Evolutionary conservation across 2,329 filamentous ascomycete genomes (phyloP).

Genomic region (Aspergillus tamarii): DNA sequence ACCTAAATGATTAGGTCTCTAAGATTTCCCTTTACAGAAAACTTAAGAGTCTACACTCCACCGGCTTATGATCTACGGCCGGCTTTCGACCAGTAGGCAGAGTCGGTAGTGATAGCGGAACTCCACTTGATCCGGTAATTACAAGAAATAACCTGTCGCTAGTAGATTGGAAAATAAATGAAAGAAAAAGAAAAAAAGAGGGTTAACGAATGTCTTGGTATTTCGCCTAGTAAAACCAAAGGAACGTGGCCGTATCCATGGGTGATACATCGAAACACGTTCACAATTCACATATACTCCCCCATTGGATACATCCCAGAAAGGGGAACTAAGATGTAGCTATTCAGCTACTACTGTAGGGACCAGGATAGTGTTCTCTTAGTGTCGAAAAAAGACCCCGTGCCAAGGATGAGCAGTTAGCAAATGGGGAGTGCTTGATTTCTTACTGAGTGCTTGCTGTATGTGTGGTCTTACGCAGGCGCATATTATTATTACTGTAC

Average conservation of each 20-base stretch:
- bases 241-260: not conserved
- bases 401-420: not conserved
- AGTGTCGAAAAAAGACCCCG: not conserved
- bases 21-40: not conserved
- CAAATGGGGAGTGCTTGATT: not conserved
- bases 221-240: not conserved
- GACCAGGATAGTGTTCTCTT: constrained; percentile 6
- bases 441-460: not conserved
- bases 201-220: not conserved
- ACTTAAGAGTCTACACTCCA: not conserved
- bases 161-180: not conserved
- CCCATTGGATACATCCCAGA: not conserved
- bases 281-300: not conserved
- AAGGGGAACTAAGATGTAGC: not conserved
- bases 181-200: not conserved
- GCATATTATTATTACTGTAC: not conserved
- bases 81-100: constrained; percentile 5
- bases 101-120: constrained; percentile 5
- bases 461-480: not conserved
- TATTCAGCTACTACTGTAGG: constrained; percentile 14
- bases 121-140: constrained; percentile 8
- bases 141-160: not conserved
- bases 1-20: not conserved
- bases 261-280: not conserved
- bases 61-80: constrained; percentile 9